Base-by-base conservation (phyloP, 2,329 filamentous ascomycete species). In the Scedosporium boydii region DNA sequence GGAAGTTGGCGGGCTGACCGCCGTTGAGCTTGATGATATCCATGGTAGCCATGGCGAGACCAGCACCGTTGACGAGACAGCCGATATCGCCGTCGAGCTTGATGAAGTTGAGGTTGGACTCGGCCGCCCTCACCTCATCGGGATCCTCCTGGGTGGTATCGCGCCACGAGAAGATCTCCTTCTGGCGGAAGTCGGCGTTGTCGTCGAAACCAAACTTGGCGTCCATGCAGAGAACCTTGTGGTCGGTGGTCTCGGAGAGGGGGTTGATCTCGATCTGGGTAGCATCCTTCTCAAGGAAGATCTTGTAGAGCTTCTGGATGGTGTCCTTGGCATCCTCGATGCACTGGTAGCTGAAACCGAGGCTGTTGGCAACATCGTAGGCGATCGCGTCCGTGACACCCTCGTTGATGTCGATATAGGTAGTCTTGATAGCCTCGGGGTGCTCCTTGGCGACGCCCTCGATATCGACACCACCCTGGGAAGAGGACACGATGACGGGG, bases 201-300 rank as follows among this genome's bases (percentile, higher is more conserved):
- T 99, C 95, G 76, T 99, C 95, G 76, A 99, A 99, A 73, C 87
- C 89, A 71, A 99, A 91, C 84, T 99, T 99, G 78, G 95, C 95
- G 76, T 99, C 95, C 95, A 99, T 99, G 80, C 92, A 96, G 73
- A 99, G 85, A 63, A 99, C 95, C 81, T 96, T 85, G 85, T 98
- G 93, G 80, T 99, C 95, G 61, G 90, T 96, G 66, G 95, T 99
- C 85, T 99, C 95, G 62, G 92, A 96, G 58, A 99, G 87, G 66
- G 95, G 95, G 85, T 99, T 99, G 82, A 99, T 99, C 82, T 99
- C 95, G 73, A 99, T 98, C 82, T 99, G 95, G 65, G 95, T 99
- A 64, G 93, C 91, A 78, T 99, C 95, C 81, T 91, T 96, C 82
- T 99, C 95, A 81, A 89, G 87, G 85, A 99, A 99, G 79, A 98